Percentiles rank a stretch among this genome's conserved stretches.
Conservation (phyloP, 129 eudicot genomes). For the Chrysanthemum lavandulifolium region DNA sequence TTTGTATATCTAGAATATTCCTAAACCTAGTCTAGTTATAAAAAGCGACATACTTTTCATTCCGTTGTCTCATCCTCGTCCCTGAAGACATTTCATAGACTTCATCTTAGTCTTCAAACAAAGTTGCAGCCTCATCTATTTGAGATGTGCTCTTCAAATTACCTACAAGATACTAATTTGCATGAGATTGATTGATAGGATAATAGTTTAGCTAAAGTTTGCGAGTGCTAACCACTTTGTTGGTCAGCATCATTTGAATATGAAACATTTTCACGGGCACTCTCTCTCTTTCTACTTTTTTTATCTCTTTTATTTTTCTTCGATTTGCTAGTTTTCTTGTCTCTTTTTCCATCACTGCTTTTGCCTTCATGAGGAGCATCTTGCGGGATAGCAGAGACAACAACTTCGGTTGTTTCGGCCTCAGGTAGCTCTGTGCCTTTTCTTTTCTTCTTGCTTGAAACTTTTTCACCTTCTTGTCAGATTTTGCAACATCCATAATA, state of each 20-base stretch:
- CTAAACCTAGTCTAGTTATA: background rate
- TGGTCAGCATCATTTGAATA: slow-evolving; percentile 23
- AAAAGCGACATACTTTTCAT: slow-evolving; percentile 63
- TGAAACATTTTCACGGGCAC: slow-evolving; percentile 3
- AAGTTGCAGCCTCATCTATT: slow-evolving; percentile 22
- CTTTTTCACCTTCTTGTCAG: slow-evolving; percentile 34
- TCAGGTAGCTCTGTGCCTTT: slow-evolving; percentile 21
- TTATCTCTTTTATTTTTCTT: slow-evolving; percentile 40
- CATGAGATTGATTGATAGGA: slow-evolving; percentile 9
- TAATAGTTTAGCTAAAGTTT: background rate
- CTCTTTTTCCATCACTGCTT: slow-evolving; percentile 22
- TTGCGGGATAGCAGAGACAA: background rate
- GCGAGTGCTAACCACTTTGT: slow-evolving; percentile 32
- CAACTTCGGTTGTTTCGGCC: slow-evolving; percentile 12
- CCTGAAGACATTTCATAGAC: slow-evolving; percentile 67
- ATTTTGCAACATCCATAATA: slow-evolving; percentile 13
- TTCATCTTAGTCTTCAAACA: slow-evolving; percentile 35
- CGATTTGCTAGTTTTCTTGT: slow-evolving; percentile 27
- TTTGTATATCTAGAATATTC: background rate
- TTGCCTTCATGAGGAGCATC: slow-evolving; percentile 17
- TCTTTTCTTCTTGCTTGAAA: slow-evolving; percentile 33
- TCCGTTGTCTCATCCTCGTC: slow-evolving; percentile 65
- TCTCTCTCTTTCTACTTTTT: slow-evolving; percentile 19
- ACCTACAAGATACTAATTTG: slow-evolving; percentile 33
- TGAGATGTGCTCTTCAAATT: slow-evolving; percentile 35